Percentiles rank a stretch among this genome's conserved stretches.
Evolutionary conservation across 1,284 basidiomycete genomes (phyloP).

Genomic region (Rhodotorula mucilaginosa): DNA sequence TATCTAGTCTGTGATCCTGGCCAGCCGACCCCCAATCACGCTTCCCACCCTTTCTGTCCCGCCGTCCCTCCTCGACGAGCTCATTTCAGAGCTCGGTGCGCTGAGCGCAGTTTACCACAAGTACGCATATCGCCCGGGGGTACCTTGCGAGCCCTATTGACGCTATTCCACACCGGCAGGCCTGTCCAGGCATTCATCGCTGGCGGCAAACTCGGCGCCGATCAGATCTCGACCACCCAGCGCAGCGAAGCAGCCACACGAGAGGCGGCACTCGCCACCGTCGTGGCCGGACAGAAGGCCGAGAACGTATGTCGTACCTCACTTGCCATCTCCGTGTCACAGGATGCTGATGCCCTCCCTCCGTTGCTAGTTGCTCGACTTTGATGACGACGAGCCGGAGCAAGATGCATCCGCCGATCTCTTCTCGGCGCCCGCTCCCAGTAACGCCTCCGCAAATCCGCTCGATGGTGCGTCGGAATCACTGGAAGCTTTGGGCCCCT

Average conservation of each 20-base stretch:
- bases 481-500: background rate
- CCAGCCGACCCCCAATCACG: conserved; percentile 86
- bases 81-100: conserved; percentile 69
- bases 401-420: conserved; percentile 54
- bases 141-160: conserved; percentile 60
- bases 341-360: no score
- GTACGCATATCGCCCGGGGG: conserved; percentile 40
- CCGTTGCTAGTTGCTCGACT: conserved; percentile 65
- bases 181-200: conserved; percentile 62
- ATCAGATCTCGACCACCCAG: conserved; percentile 57
- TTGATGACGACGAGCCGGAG: conserved; percentile 73
- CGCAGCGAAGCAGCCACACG: conserved; percentile 29
- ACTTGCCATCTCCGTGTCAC: background rate
- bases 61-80: conserved; percentile 85
- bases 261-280: conserved; percentile 82
- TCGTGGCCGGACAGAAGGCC: conserved; percentile 82
- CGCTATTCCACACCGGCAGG: conserved; percentile 64
- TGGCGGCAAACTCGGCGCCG: conserved; percentile 60
- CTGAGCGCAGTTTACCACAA: conserved; percentile 40
- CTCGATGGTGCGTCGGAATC: conserved; percentile 57
- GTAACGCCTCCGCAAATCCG: conserved; percentile 62
- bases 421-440: conserved; percentile 30
- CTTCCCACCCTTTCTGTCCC: conserved; percentile 87
- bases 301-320: conserved; percentile 62
- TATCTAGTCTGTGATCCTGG: conserved; percentile 78